These are phyloP conservation scores for Trametes pubescens DNA, from an alignment of 1,284 basidiomycete genomes.

Conservation along the genomic window DNA sequence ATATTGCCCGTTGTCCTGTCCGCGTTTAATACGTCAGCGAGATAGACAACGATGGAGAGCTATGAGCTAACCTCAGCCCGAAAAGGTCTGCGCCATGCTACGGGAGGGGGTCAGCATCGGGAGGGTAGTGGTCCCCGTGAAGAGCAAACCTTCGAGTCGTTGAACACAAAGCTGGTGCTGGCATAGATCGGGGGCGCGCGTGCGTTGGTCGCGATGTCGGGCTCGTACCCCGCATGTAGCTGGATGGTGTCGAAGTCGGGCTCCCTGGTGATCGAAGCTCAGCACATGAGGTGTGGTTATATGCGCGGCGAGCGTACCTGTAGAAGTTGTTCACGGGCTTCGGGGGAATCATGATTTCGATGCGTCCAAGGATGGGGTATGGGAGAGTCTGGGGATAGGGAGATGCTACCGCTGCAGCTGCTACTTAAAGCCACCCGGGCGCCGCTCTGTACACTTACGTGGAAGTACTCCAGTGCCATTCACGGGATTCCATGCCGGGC, in stretches of 20 bases:
- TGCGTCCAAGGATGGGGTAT: conserved; percentile 46
- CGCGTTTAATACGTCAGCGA: not conserved
- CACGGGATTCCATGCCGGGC: not conserved
- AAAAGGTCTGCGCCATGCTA: conserved; percentile 88
- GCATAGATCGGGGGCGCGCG: conserved; percentile 88
- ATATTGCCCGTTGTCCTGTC: conserved; percentile 72
- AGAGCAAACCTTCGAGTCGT: conserved; percentile 66
- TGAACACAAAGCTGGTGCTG: conserved; percentile 82
- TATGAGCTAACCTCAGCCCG: conserved; percentile 60
- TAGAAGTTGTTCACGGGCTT: conserved; percentile 28
- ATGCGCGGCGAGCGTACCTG: conserved; percentile 4
- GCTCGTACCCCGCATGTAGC: conserved; percentile 82
- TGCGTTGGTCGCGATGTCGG: conserved; percentile 77
- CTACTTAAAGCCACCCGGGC: not conserved
- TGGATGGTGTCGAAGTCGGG: conserved; percentile 86
- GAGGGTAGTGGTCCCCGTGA: not conserved
- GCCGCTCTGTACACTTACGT: no score
- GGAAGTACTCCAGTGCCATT: not conserved
- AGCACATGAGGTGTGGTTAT: not conserved
- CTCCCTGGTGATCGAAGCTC: conserved; percentile 45
- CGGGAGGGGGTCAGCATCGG: conserved; percentile 7
- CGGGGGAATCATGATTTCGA: conserved; percentile 23
- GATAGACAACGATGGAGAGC: not conserved
- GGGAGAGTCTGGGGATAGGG: not conserved
- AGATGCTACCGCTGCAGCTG: not conserved